Percentiles rank a stretch among this genome's conserved stretches.
phyloP scores from a whole-genome alignment of 2,329 filamentous ascomycete genomes.

The Colletotrichum filicis region DNA sequence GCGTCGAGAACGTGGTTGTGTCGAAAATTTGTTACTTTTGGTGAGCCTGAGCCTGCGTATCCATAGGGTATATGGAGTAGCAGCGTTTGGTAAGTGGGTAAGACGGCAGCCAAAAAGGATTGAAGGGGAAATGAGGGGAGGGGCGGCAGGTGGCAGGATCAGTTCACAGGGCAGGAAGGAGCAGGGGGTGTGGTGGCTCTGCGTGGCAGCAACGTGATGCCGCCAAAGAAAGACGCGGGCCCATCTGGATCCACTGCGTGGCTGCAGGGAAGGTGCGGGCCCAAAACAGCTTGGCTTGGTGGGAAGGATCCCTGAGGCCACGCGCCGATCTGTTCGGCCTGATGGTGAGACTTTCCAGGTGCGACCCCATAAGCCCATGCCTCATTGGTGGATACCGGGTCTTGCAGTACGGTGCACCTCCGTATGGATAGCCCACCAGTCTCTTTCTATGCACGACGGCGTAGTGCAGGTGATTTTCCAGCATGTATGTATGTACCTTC shows the following conservation, averaged over 20 bases:
- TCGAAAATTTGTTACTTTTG: background rate
- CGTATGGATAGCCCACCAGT: no score
- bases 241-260: constrained; percentile 31
- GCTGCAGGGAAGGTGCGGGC: constrained; percentile 36
- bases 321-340: constrained; percentile 36
- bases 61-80: no score
- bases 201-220: constrained; percentile 37
- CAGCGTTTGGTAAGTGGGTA: background rate
- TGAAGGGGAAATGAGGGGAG: constrained; percentile 17
- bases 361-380: constrained; percentile 6
- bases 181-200: constrained; percentile 18
- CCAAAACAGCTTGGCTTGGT: constrained; percentile 30
- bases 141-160: background rate
- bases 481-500: no score
- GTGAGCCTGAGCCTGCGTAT: no score
- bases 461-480: background rate
- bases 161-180: background rate
- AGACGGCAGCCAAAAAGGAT: background rate
- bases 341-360: constrained; percentile 28
- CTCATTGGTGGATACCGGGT: constrained; percentile 2
- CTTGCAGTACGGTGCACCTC: background rate
- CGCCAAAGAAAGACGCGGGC: constrained; percentile 11
- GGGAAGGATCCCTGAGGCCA: constrained; percentile 36
- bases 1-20: background rate
- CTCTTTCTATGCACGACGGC: background rate